Percentiles rank a stretch among this genome's conserved stretches.
phyloP scores from a whole-genome alignment of 768 basidiomycete genomes.

The Psilocybe cyanescens region DNA sequence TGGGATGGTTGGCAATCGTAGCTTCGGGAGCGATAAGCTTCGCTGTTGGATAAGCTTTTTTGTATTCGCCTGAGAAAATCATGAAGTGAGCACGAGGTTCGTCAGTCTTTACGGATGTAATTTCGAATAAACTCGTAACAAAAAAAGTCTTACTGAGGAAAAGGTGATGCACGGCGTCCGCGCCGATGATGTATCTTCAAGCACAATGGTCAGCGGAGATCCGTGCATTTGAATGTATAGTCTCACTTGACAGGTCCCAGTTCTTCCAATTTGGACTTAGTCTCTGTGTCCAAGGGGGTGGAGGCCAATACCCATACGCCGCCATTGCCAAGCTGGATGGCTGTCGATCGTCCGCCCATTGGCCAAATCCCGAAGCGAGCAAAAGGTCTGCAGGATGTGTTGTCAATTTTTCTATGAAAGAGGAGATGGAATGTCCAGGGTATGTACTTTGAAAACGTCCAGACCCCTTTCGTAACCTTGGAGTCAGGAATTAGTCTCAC shows the following conservation, averaged over 20 bases:
- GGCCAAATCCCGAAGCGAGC: slow-evolving; percentile 68
- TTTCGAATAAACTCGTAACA: neutral
- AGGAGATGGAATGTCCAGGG: too few relatives aligned
- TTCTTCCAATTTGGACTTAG: slow-evolving; percentile 60
- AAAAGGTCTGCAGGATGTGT: slow-evolving; percentile 56
- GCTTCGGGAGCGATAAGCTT: slow-evolving; percentile 72
- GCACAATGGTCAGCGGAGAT: neutral
- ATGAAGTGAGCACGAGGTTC: neutral
- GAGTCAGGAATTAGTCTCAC: neutral
- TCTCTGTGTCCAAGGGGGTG: slow-evolving; percentile 68
- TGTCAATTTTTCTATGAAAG: neutral
- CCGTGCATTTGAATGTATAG: neutral
- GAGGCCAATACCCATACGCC: slow-evolving; percentile 87
- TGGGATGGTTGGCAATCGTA: slow-evolving; percentile 52
- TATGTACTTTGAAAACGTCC: slow-evolving; percentile 65
- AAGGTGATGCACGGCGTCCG: slow-evolving; percentile 62
- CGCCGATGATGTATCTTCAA: slow-evolving; percentile 60
- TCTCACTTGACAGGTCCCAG: slow-evolving; percentile 73
- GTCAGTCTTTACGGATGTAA: neutral
- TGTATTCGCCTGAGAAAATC: slow-evolving; percentile 53
- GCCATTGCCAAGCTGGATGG: slow-evolving; percentile 67
- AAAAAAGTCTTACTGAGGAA: slow-evolving; percentile 50
- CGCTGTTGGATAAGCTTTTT: slow-evolving; percentile 70
- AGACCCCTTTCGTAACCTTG: slow-evolving; percentile 55
- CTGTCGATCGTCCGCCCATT: slow-evolving; percentile 84